phyloP scores from a whole-genome alignment of 495 filamentous ascomycete species.

The Daldinia vernicosa region DNA sequence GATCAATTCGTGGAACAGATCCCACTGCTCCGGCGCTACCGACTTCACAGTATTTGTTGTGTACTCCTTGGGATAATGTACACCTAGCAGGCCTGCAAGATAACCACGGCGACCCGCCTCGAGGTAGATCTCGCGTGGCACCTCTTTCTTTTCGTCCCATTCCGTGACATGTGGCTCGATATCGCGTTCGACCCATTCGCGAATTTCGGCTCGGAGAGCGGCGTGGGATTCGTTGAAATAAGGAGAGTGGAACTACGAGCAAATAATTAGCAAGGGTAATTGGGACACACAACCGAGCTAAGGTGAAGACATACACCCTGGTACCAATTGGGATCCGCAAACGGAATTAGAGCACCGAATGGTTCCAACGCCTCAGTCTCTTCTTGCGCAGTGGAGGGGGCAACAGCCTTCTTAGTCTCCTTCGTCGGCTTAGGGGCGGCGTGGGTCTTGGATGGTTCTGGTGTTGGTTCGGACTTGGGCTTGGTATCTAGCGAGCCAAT shows the following conservation, averaged over 20 bases:
- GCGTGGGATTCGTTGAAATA: constrained; percentile 95
- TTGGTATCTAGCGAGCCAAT: constrained; percentile 92
- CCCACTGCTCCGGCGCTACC: constrained; percentile 90
- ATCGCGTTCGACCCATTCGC: constrained; percentile 88
- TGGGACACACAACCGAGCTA: neutral
- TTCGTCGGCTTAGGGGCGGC: constrained; percentile 61
- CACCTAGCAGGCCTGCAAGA: constrained; percentile 86
- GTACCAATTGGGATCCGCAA: constrained; percentile 94
- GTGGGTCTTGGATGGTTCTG: constrained; percentile 60
- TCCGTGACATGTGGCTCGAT: constrained; percentile 93
- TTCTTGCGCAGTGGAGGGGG: constrained; percentile 58
- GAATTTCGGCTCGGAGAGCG: constrained; percentile 86
- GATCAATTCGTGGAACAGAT: constrained; percentile 96
- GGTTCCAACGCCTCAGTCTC: constrained; percentile 78
- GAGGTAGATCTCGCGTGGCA: constrained; percentile 89
- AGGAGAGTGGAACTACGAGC: constrained; percentile 87
- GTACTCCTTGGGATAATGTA: constrained; percentile 78
- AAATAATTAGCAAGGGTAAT: constrained; percentile 11
- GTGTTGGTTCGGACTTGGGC: constrained; percentile 61
- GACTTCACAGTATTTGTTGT: constrained; percentile 74
- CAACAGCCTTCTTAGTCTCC: constrained; percentile 60
- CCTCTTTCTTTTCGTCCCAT: constrained; percentile 94
- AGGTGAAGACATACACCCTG: constrained; percentile 71
- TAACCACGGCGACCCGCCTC: constrained; percentile 94
- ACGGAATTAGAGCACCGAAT: constrained; percentile 88